Evolutionary conservation across 345 rosid species (phyloP).

Genomic region (Pistacia integerrima): DNA sequence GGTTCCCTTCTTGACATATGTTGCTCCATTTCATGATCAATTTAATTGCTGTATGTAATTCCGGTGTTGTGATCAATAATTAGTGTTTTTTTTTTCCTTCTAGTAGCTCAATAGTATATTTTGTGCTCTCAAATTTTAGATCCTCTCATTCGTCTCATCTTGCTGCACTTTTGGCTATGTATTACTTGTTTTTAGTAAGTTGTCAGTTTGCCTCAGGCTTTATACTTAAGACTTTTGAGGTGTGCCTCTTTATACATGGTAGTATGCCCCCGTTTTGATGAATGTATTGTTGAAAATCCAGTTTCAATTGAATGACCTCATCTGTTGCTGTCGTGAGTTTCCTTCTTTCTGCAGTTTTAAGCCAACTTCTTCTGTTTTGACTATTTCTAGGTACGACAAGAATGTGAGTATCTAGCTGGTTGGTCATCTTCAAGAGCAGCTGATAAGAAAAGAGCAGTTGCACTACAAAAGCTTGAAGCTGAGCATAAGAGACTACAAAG

Average conservation of each 20-base stretch:
- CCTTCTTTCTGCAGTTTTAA: not conserved
- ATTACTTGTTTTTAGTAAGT: not conserved
- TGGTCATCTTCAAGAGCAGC: slow-evolving; percentile 44
- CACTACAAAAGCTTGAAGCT: slow-evolving; percentile 50
- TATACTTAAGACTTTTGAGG: not conserved
- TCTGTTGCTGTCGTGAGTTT: not conserved
- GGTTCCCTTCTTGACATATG: slow-evolving; percentile 38
- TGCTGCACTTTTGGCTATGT: not conserved
- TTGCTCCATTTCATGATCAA: not conserved
- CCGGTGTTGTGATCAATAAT: not conserved
- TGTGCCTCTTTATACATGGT: not conserved
- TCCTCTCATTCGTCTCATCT: not conserved
- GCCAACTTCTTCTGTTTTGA: not conserved
- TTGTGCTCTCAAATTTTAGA: too few species aligned
- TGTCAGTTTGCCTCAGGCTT: not conserved
- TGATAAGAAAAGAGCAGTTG: slow-evolving; percentile 42
- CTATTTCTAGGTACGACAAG: slow-evolving; percentile 63
- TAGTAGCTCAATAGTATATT: not conserved
- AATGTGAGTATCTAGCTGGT: slow-evolving; percentile 79
- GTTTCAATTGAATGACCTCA: too few species aligned
- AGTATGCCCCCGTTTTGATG: not conserved
- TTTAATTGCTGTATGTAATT: not conserved
- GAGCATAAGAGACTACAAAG: slow-evolving; percentile 52
- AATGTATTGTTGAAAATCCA: too few species aligned
- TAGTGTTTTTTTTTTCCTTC: not conserved